phyloP scores from a whole-genome alignment of 2,329 filamentous ascomycete genomes.

The Hypoxylon sp. region DNA sequence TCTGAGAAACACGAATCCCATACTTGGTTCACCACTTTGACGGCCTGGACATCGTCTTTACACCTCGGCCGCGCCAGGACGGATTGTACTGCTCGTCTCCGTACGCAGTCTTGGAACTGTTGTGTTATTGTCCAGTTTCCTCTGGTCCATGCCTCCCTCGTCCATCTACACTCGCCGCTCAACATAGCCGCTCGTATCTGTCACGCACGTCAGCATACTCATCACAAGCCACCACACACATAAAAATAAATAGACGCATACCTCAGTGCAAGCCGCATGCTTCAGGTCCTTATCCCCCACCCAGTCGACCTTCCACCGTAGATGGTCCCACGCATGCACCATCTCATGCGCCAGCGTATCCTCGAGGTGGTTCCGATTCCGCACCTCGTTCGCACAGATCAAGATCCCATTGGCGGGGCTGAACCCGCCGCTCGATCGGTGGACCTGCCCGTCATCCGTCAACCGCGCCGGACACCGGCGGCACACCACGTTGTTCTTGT shows the following conservation, averaged over 20 bases:
- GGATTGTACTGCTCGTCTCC: constrained; percentile 81
- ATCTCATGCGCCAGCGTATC: constrained; percentile 97
- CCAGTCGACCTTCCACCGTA: constrained; percentile 92
- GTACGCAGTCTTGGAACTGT: constrained; percentile 94
- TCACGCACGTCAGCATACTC: constrained; percentile 12
- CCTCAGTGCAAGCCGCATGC: constrained; percentile 95
- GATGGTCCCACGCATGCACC: constrained; percentile 95
- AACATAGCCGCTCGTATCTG: constrained; percentile 93
- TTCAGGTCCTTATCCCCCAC: constrained; percentile 76
- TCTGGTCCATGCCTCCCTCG: constrained; percentile 84
- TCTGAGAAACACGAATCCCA: constrained; percentile 98
- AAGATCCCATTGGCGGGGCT: constrained; percentile 87
- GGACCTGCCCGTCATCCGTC: constrained; percentile 69
- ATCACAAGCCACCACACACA: neutral
- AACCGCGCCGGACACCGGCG: constrained; percentile 76
- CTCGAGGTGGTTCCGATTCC: constrained; percentile 84
- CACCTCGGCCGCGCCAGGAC: constrained; percentile 83
- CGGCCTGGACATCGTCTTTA: constrained; percentile 87
- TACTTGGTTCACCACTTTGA: constrained; percentile 93
- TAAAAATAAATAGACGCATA: constrained; percentile 55
- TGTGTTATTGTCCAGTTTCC: constrained; percentile 90
- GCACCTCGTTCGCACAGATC: constrained; percentile 91
- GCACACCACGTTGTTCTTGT: constrained; percentile 82
- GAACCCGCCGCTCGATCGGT: constrained; percentile 82
- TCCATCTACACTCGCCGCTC: constrained; percentile 93